A percentile compares a stretch with the other conserved stretches of the same genome.
These are phyloP conservation scores for Trichoderma afroharzianum DNA, from an alignment of 2,329 filamentous ascomycete genomes.

Conservation along the genomic window DNA sequence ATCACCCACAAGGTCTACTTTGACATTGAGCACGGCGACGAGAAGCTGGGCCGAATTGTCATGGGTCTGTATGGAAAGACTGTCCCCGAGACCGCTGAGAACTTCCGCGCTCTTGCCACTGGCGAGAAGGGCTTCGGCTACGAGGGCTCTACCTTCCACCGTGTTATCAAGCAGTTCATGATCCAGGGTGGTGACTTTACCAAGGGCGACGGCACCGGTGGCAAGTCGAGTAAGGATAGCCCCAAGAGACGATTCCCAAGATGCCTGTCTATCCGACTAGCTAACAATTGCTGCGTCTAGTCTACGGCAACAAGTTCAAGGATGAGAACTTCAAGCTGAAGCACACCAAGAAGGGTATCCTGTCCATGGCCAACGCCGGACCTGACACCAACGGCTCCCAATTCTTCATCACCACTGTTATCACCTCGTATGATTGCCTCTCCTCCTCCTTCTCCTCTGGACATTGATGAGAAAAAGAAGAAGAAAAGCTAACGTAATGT, in stretches of 20 bases:
- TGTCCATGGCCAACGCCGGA: constrained; percentile 84
- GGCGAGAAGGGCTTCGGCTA: constrained; percentile 86
- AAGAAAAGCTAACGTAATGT: constrained; percentile 10
- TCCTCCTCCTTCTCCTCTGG: neutral
- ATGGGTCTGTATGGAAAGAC: constrained; percentile 86
- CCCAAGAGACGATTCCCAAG: neutral
- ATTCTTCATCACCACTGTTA: constrained; percentile 85
- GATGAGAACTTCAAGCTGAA: constrained; percentile 96
- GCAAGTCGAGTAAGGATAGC: constrained; percentile 68
- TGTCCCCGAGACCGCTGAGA: constrained; percentile 69
- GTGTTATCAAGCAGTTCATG: constrained; percentile 88
- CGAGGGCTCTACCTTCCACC: constrained; percentile 79
- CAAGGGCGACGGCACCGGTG: constrained; percentile 75
- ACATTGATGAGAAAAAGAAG: neutral
- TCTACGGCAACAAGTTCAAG: constrained; percentile 79
- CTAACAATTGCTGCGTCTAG: constrained; percentile 33
- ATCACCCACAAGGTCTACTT: constrained; percentile 96
- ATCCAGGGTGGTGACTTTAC: constrained; percentile 90
- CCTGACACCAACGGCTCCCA: constrained; percentile 85
- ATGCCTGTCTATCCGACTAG: neutral
- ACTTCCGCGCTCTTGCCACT: constrained; percentile 77
- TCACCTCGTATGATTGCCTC: constrained; percentile 59
- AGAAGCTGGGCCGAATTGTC: constrained; percentile 69
- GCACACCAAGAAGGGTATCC: constrained; percentile 78
- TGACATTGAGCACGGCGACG: constrained; percentile 73